phyloP scores from a whole-genome alignment of 225 moss, liverwort and hornwort species.

The Rhytidiadelphus loreus region DNA sequence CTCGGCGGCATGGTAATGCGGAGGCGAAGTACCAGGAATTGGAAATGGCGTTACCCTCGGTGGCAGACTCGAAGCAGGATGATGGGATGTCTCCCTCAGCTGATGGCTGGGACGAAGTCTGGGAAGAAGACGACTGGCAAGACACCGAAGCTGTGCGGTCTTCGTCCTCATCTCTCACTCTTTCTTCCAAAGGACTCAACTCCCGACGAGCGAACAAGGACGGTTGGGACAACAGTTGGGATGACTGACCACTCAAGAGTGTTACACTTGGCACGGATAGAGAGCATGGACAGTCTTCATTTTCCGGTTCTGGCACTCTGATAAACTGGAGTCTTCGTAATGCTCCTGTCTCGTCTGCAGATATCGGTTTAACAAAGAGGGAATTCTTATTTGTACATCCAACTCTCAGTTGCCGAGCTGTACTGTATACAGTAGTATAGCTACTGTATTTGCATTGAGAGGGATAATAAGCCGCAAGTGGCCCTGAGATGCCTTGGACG shows the following conservation, averaged over 20 bases:
- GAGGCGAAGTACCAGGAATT: constrained; percentile 40
- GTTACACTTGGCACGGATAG: not conserved
- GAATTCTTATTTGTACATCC: not conserved
- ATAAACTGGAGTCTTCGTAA: not conserved
- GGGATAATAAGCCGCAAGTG: not conserved
- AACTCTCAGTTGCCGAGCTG: not conserved
- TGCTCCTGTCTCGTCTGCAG: not conserved
- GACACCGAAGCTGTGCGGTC: constrained; percentile 40
- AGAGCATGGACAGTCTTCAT: not conserved
- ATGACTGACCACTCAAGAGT: constrained; percentile 6
- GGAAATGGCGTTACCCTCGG: constrained; percentile 31
- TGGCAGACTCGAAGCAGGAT: constrained; percentile 7
- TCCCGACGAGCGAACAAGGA: constrained; percentile 52
- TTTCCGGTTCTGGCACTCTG: not conserved
- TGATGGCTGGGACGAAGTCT: constrained; percentile 54
- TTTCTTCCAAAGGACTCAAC: constrained; percentile 47
- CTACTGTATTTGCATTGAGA: not conserved
- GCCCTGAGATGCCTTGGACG: not conserved
- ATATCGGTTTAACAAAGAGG: not conserved
- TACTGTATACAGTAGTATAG: not conserved
- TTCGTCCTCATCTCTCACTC: constrained; percentile 25
- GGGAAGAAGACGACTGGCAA: constrained; percentile 58
- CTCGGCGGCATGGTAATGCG: constrained; percentile 16
- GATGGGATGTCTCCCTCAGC: constrained; percentile 32
- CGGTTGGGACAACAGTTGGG: constrained; percentile 49